Conservation (phyloP, 352 stramenopile genomes). For the Phytophthora foliorum region DNA sequence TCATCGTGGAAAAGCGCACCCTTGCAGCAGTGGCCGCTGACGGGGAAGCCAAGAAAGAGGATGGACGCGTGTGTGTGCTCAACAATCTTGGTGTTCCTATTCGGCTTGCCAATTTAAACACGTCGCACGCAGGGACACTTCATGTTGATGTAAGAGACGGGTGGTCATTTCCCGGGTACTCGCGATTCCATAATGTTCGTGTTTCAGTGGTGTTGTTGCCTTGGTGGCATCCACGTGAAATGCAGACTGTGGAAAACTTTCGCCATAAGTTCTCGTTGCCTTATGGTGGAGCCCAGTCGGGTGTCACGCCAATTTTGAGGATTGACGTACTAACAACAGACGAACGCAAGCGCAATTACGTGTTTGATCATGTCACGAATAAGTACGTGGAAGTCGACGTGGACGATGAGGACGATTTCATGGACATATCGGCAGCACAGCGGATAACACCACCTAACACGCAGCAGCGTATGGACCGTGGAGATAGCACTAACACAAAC, state of each 20-base stretch:
- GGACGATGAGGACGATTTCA: conserved; percentile 60
- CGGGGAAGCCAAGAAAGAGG: conserved; percentile 85
- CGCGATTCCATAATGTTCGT: conserved; percentile 87
- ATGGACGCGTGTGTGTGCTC: conserved; percentile 87
- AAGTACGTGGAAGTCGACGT: conserved; percentile 90
- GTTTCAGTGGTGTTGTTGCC: conserved; percentile 87
- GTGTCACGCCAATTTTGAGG: conserved; percentile 86
- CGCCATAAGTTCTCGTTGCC: conserved; percentile 84
- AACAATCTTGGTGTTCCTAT: conserved; percentile 92
- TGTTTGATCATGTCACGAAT: conserved; percentile 88
- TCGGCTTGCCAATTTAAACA: conserved; percentile 90
- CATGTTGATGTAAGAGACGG: conserved; percentile 87
- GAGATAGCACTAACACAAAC: conserved; percentile 57
- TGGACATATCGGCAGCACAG: conserved; percentile 35
- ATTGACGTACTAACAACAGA: conserved; percentile 80
- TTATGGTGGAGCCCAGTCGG: conserved; percentile 87
- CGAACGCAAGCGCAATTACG: conserved; percentile 80
- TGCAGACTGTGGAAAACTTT: conserved; percentile 74
- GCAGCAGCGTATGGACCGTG: conserved; percentile 39
- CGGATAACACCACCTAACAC: conserved; percentile 34
- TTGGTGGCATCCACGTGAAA: conserved; percentile 88
- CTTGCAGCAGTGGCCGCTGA: conserved; percentile 82
- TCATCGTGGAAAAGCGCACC: conserved; percentile 79
- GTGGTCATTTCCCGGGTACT: conserved; percentile 86
- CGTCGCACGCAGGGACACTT: conserved; percentile 80